These are phyloP conservation scores for Datura wrightii DNA, from an alignment of 257 asterid species.

Conservation along the genomic window DNA sequence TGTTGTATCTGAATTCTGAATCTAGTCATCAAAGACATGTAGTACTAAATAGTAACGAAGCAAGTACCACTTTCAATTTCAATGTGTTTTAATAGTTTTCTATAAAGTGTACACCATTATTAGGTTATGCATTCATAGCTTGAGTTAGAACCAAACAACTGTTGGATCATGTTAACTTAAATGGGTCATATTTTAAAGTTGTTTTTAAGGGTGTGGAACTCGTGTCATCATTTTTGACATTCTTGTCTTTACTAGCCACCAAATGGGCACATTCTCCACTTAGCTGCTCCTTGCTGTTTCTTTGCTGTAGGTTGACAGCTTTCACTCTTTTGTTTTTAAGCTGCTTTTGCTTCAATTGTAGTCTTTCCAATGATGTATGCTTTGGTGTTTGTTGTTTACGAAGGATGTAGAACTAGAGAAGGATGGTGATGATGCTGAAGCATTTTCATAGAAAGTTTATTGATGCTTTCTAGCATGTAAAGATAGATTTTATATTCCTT, in stretches of 20 bases:
- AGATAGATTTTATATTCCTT: background rate
- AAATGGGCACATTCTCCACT: background rate
- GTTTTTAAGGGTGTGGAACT: background rate
- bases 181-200: background rate
- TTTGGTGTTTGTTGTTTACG: background rate
- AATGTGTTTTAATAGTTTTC: background rate
- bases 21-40: background rate
- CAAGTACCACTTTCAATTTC: background rate
- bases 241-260: background rate
- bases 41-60: background rate
- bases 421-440: background rate
- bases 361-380: background rate
- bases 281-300: conserved; percentile 2
- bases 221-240: conserved; percentile 2
- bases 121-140: background rate
- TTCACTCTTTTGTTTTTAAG: conserved; percentile 18
- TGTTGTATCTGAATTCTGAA: background rate
- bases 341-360: background rate
- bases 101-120: background rate
- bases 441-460: background rate
- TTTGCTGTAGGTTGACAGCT: conserved; percentile 10
- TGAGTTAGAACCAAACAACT: background rate
- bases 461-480: background rate
- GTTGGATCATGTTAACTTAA: background rate
- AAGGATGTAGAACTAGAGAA: background rate